phyloP scores from a whole-genome alignment of 371 early-diverging fungal species.

The Syncephalis plumigaleata region DNA sequence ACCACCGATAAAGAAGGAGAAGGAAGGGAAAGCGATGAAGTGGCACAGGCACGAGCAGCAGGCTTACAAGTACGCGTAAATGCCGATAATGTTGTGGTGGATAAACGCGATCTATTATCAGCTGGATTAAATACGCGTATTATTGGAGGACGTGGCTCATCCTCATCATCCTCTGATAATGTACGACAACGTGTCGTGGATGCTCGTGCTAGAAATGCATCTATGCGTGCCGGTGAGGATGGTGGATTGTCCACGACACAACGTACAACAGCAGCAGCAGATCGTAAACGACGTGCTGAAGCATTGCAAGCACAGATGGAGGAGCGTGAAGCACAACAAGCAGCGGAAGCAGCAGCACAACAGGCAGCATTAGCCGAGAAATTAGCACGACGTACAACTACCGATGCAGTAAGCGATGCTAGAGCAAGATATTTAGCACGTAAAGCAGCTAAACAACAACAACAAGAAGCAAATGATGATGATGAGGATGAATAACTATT shows the following conservation, averaged over 20 bases:
- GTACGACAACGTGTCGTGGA: slow-evolving; percentile 9
- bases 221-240: slow-evolving; percentile 7
- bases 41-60: slow-evolving; percentile 16
- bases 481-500: too few relatives aligned
- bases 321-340: slow-evolving; percentile 23
- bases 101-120: slow-evolving; percentile 53
- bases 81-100: slow-evolving; percentile 60
- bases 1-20: slow-evolving; percentile 11
- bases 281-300: slow-evolving; percentile 17
- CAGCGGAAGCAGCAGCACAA: slow-evolving; percentile 27
- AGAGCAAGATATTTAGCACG: slow-evolving; percentile 57
- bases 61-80: slow-evolving; percentile 35
- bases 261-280: slow-evolving; percentile 2
- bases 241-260: too few relatives aligned
- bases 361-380: slow-evolving; percentile 28
- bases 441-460: slow-evolving; percentile 23
- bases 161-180: slow-evolving; percentile 15
- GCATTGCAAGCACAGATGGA: slow-evolving; percentile 32
- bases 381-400: slow-evolving; percentile 42
- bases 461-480: background rate
- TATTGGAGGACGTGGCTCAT: slow-evolving; percentile 8
- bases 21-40: slow-evolving; percentile 10
- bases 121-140: slow-evolving; percentile 54
- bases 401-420: slow-evolving; percentile 53
- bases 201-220: slow-evolving; percentile 1